Base-by-base conservation (phyloP, 306 rosid species). In the Castanea mollissima region DNA sequence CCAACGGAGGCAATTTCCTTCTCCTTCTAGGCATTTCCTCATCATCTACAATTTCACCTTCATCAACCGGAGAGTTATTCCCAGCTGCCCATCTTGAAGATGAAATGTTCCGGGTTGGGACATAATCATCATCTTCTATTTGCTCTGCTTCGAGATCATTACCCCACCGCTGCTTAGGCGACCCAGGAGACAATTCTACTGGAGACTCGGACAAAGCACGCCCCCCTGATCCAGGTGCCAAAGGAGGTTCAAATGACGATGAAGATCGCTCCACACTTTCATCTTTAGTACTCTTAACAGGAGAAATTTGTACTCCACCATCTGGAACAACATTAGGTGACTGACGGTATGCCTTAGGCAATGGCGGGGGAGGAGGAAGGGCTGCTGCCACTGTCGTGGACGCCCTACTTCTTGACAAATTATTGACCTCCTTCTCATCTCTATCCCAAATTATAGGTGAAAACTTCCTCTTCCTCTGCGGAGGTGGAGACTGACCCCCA, bases 51-150 rank as follows among this genome's bases (percentile, higher is more conserved):
- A 91, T 90, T 74, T 90, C 94, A 79, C 96, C 99, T 86, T 90
- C 98, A 76, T 93, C 97, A n/a, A 80, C 90, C 7, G 99, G 97
- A 65, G 97, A 93, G 76, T 75, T 87, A 82, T 89, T 90, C 67
- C 94, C 97, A 65, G 91, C 94, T 35, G 97, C 99, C 99, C 98
- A 93, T 85, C 98, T 88, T 20, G 99, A 96, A 83, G 99, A 96
- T 1, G 96, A 96, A 80, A 96, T 91, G 83, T 92, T 86, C 25
- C 84, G 87, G 29, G 94, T 87, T 0, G 99, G 93, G 44, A 86
- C 89, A 80, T 86, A 86, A 74, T 89, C 94, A 67, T 93, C 99
- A 73, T 91, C 90, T 54, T 88, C 92, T 35, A 58, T 76, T 64
- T 86, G 89, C 72, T 88, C 93, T 67, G 84, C 84, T 76, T 83